Evolutionary conservation across 768 basidiomycete species (phyloP), one percentile per base, ranked within the genome.

Genomic region (Russula earlei): DNA sequence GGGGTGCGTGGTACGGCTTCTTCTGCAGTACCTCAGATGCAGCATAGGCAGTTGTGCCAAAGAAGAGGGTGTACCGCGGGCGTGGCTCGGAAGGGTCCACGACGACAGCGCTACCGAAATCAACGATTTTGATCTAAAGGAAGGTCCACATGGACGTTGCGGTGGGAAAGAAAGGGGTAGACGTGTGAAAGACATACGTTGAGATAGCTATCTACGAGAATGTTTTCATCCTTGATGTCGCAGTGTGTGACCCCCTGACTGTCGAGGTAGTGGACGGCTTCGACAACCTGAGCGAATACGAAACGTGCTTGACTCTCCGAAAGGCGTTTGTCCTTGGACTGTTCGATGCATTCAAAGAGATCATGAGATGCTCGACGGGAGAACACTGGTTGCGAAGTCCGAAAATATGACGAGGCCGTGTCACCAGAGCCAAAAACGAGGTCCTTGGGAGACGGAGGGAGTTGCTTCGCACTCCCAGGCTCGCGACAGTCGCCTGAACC

Each of bases 201-300:
- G 59, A 89, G 75, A 59, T 86, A 72, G 68, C 71, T 74, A 70
- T 88, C 87, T 34, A 91, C 82, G 49, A 91, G 81, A 46, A 93
- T 69, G 66, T 99, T 99, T 69, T 99, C 95, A 53, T 97, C 95
- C 68, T 99, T 99, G 64, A 99, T 84, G 68, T 99, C 95, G 38
- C 95, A 85, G 68, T 99, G 95, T 0, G 87, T 83, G 62, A 98
- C 88, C 25, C 93, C 91, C 57, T 81, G 84, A 44, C 75, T 72
- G 64, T 95, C 79, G 34, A 97, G 77, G 66, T 93, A 91, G 58
- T 79, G 71, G 6, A 93, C 86, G 36, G 84, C 87, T 54, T 91
- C 87, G 49, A 91, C 89, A 42, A 96, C 81, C 71, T 97, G 94
- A 33, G 77, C 75, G 67, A 95, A 92, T 62, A 96, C 83, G 69